phyloP scores from a whole-genome alignment of 1,139 yeast species.

The Zygosaccharomyces sapae region DNA sequence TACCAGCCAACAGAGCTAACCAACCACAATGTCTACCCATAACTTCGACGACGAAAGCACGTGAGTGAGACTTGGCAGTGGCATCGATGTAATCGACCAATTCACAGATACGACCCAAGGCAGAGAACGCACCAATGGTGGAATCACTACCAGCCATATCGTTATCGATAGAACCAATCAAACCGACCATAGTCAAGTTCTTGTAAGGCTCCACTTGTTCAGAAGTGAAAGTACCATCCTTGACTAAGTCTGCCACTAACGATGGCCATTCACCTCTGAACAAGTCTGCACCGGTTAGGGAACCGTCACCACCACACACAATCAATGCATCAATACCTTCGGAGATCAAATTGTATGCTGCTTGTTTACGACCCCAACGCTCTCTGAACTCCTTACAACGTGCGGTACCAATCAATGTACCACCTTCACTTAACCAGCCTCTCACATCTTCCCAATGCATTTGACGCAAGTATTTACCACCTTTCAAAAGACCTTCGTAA shows the following conservation, averaged over 20 bases:
- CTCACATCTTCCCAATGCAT: constrained; percentile 78
- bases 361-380: constrained; percentile 61
- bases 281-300: constrained; percentile 77
- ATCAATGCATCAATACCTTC: constrained; percentile 76
- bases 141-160: constrained; percentile 82
- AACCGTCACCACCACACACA: constrained; percentile 86
- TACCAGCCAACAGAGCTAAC: constrained; percentile 80
- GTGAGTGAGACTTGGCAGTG: constrained; percentile 75
- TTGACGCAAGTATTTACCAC: constrained; percentile 60
- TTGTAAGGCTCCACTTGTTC: constrained; percentile 51
- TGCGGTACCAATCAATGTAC: constrained; percentile 81
- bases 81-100: constrained; percentile 81
- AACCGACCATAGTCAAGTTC: constrained; percentile 67
- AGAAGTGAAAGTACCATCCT: constrained; percentile 46
- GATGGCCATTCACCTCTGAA: constrained; percentile 80
- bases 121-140: constrained; percentile 76
- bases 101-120: constrained; percentile 70
- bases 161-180: constrained; percentile 79
- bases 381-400: constrained; percentile 66
- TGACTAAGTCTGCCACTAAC: constrained; percentile 56
- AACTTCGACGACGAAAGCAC: constrained; percentile 83
- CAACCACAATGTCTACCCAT: constrained; percentile 91
- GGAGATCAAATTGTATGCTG: constrained; percentile 64
- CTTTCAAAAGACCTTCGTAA: constrained; percentile 68
- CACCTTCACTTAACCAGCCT: constrained; percentile 71